Evolutionary conservation across 2,329 filamentous ascomycete genomes (phyloP), one percentile per base, ranked within the genome.

Genomic region (Whalleya microplaca): DNA sequence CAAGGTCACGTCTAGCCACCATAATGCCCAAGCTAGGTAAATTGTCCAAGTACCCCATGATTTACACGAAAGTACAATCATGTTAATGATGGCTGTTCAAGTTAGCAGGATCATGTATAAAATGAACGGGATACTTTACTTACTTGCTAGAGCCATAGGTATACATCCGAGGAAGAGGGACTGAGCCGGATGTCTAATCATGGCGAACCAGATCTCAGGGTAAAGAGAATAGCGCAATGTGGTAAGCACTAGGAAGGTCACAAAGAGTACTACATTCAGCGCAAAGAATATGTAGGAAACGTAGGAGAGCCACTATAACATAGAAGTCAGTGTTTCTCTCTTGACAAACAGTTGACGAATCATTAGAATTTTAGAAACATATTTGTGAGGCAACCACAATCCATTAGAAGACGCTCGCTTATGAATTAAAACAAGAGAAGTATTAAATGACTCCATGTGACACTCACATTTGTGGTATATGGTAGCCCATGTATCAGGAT

Each of bases 101-200:
- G 43, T 45, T 21, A 29, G 27, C 27, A 29, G 27, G 27, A 5
- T 29, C 18, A 27, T n/a, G 4, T 45, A 45, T 16, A n/a, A 8
- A 21, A n/a, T 6, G 84, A 63, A 64, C 21, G n/a, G n/a, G n/a
- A n/a, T n/a, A 16, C 23, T 16, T 6, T 29, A 7, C 58, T 60
- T 12, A 64, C 63, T 88, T 1, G 83, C 80, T 27, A 88, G 77
- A 0, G 81, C 84, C 80, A 88, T 87, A 0, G 85, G 85, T 21
- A 87, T 78, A 0, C 84, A 84, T 0, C 81, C 86, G 14, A 88
- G 69, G 64, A 89, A 88, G 41, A 89, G 76, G 2, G 80, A 84
- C 65, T 89, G 83, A 0, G 79, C 78, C 0, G 84, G 84, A 64
- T 89, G 83, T 1, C 73, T 73, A 57, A 89, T 80, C 81, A 89